Evolutionary conservation across 176 grass and related monocot species (phyloP).

Genomic region (Ensete glaucum): DNA sequence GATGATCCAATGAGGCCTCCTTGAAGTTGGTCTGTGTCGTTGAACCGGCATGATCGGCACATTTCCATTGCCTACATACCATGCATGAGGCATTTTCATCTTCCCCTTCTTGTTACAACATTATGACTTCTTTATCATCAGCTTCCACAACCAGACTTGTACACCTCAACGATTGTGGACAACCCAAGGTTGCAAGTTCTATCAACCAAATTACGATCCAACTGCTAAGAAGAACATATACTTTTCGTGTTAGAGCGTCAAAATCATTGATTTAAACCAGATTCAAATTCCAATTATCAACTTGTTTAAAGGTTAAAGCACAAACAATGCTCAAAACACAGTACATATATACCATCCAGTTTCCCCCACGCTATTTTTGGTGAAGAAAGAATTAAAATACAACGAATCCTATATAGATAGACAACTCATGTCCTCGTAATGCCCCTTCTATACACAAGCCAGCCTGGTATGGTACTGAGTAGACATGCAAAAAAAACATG

Average conservation of each 20-base stretch:
- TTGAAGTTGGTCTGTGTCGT: not conserved
- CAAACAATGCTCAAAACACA: not conserved
- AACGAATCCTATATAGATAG: too few relatives aligned
- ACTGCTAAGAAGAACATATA: not conserved
- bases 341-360: not conserved
- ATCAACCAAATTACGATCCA: not conserved
- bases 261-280: not conserved
- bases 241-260: not conserved
- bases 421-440: too few relatives aligned
- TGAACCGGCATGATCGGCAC: conserved; percentile 8
- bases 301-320: not conserved
- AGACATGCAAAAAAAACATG: too few relatives aligned
- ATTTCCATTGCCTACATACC: not conserved
- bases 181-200: not conserved
- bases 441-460: too few relatives aligned
- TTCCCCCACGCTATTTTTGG: too few relatives aligned
- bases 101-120: not conserved
- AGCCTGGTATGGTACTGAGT: too few relatives aligned
- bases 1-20: conserved; percentile 27
- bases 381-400: too few relatives aligned
- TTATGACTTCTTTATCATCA: not conserved
- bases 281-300: not conserved
- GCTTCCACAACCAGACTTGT: not conserved
- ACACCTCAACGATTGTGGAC: not conserved
- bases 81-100: conserved; percentile 6